phyloP scores from a whole-genome alignment of 768 basidiomycete species.

The Candolleomyces eurysporus region DNA sequence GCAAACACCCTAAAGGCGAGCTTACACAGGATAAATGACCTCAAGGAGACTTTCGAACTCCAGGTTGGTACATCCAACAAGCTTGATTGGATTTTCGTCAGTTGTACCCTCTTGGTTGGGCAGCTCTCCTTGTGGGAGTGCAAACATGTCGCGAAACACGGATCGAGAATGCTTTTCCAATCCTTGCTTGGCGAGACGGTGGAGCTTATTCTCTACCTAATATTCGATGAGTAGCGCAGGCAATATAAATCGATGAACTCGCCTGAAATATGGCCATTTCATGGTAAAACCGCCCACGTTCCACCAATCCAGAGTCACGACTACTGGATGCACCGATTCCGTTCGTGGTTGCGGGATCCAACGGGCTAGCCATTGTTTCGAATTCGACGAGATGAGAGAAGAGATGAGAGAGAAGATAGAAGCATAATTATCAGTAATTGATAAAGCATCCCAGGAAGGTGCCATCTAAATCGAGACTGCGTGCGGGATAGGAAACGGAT shows the following conservation, averaged over 20 bases:
- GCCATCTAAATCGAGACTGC: no score
- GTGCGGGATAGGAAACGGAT: no score
- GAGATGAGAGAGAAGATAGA: no score
- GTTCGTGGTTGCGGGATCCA: no score
- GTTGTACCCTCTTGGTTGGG: neutral
- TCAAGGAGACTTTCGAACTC: slow-evolving; percentile 2
- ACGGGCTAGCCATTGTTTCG: no score
- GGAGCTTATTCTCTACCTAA: neutral
- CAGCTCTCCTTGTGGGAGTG: neutral
- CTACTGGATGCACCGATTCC: neutral
- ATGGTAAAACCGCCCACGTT: neutral
- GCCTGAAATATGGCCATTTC: neutral
- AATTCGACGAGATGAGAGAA: no score
- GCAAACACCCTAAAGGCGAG: neutral
- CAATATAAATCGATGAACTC: neutral
- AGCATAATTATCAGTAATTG: no score
- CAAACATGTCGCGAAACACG: neutral
- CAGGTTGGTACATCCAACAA: neutral
- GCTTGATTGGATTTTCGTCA: neutral
- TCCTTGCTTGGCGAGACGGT: neutral
- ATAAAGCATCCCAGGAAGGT: no score
- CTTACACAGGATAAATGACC: neutral
- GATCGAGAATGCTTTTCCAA: neutral
- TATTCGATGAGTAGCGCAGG: neutral
- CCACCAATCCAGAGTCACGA: neutral